Base-by-base conservation (phyloP, 2,329 filamentous ascomycete genomes). In the Phaeomoniella chlamydospora region DNA sequence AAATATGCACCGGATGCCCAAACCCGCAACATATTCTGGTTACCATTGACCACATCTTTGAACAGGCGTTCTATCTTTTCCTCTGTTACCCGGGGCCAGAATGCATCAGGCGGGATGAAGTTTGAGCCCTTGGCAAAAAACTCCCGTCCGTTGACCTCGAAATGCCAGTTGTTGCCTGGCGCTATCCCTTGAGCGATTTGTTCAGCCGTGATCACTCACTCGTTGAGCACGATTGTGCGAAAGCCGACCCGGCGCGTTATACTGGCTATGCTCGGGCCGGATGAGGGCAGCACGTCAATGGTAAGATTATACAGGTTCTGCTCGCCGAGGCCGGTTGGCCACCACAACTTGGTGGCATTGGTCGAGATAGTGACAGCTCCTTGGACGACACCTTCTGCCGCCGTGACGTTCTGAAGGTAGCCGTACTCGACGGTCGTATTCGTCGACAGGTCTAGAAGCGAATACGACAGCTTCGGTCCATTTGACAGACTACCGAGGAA, bases 81-180 rank as follows among this genome's bases (percentile, higher is more conserved):
- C 15, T 58, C 50, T 0, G 70, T 75, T 4, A 77, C 72, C 31
- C 71, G 59, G 1, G 73, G 65, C 71, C 72, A 77, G 49, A 78
- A 77, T 2, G 65, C 63, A 48, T 77, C 72, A 0, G 70, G 71
- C 0, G 73, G 72, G 34, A 77, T 73, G 42, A 77, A 68, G 43
- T 77, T 77, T 13, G 68, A 73, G 3, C 72, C 74, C 46, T 77
- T 77, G 2, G 70, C 72, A 44, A 75, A 79, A 43, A 79, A 74
- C 10, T 72, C 66, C 34, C 70, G 64, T 1, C 74, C 73, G 40
- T 79, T 79, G 40, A 79, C 62, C 47, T 78, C 72, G 42, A 79
- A 78, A 47, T 78, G 71, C 72, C 72, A 73, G 49, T 72, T 70
- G 31, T 65, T 67, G 5, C 69, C 70, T 0, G 65, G 62, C n/a